Percentiles rank a stretch among this genome's conserved stretches.
Conservation (phyloP, 139 green algal genomes). For the Ettlia oleoabundans region DNA sequence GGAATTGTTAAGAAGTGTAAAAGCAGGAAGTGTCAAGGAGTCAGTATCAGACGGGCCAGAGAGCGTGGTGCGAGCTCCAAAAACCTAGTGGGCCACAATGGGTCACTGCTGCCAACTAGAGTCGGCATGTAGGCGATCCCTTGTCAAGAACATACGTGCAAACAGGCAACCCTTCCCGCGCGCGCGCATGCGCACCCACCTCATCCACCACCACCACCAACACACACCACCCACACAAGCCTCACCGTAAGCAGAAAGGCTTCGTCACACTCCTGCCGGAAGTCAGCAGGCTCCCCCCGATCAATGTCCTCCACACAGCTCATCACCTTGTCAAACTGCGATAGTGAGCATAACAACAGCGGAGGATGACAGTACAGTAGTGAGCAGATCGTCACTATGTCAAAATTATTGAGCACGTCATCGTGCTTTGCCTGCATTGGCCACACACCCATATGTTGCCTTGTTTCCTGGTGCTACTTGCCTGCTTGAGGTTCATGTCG, state of each 20-base stretch:
- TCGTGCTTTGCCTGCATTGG: too few relatives aligned
- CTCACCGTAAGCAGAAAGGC: conserved; percentile 18
- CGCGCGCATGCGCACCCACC: neutral
- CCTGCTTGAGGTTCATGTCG: conserved; percentile 27
- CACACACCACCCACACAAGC: neutral
- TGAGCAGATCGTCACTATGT: neutral
- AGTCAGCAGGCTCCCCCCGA: conserved; percentile 42
- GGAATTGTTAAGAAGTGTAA: neutral
- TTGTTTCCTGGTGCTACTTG: too few relatives aligned
- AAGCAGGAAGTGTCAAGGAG: neutral
- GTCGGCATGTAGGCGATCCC: too few relatives aligned
- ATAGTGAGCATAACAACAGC: neutral
- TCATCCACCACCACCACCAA: neutral
- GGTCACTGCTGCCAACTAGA: too few relatives aligned
- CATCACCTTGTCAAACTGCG: conserved; percentile 51
- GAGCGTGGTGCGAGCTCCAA: too few relatives aligned
- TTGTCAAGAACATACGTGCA: too few relatives aligned
- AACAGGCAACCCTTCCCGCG: too few relatives aligned
- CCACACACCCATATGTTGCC: too few relatives aligned
- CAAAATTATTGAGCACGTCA: neutral
- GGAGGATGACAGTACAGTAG: neutral
- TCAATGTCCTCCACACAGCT: conserved; percentile 69
- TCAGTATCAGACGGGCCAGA: neutral
- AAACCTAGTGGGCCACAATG: too few relatives aligned
- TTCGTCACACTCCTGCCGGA: conserved; percentile 14